Evolutionary conservation across 495 filamentous ascomycete genomes (phyloP).

Genomic region (Chlorociboria aeruginascens): DNA sequence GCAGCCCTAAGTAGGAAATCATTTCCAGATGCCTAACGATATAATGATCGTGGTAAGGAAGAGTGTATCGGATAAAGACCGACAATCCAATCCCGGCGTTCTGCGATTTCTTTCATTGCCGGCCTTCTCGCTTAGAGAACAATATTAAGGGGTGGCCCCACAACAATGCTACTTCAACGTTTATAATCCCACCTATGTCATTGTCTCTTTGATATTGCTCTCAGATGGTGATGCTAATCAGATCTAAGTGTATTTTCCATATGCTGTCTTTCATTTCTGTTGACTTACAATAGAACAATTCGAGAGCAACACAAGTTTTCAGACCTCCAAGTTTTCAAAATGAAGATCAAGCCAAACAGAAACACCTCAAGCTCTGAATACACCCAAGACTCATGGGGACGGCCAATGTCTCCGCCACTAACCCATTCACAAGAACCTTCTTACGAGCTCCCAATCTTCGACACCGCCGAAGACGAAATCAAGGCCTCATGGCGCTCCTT

Average conservation of each 20-base stretch:
- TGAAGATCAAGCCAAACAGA: neutral
- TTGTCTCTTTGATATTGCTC: neutral
- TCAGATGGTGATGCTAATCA: neutral
- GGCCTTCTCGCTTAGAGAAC: neutral
- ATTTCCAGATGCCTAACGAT: no score
- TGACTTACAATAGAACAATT: neutral
- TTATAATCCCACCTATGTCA: no score
- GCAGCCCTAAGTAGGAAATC: no score
- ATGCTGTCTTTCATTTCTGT: neutral
- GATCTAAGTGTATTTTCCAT: neutral
- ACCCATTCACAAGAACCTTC: neutral
- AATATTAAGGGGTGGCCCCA: neutral
- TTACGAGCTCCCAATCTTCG: neutral
- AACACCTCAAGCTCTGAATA: neutral
- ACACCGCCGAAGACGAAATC: neutral
- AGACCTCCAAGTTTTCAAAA: no score
- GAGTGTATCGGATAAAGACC: no score
- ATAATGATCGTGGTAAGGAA: no score
- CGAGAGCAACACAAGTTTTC: neutral
- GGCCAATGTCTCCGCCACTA: neutral
- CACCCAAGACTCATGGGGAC: neutral
- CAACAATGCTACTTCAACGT: neutral
- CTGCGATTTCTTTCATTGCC: no score
- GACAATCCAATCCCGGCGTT: no score
- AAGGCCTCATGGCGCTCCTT: constrained; percentile 27